Evolutionary conservation across 805 yeast genomes (phyloP).

Genomic region (Pichia sporocuriosa): DNA sequence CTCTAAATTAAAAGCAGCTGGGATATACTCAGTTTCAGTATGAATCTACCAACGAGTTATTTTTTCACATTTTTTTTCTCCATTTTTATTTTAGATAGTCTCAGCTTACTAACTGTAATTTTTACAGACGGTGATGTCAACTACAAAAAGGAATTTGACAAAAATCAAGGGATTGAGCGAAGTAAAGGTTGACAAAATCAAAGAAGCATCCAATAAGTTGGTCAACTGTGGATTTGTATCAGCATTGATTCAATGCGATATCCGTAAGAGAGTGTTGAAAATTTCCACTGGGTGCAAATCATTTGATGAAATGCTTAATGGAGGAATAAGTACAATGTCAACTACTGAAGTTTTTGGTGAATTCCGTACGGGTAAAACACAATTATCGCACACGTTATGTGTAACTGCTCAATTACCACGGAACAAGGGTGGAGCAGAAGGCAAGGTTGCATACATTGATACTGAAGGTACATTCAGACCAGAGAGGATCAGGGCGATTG

Average conservation of each 20-base stretch:
- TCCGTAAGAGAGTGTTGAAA: slow-evolving; percentile 55
- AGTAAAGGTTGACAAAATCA: slow-evolving; percentile 67
- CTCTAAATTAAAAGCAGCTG: slow-evolving; percentile 57
- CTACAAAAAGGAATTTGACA: slow-evolving; percentile 57
- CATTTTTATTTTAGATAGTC: background rate
- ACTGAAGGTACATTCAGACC: slow-evolving; percentile 82
- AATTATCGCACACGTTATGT: slow-evolving; percentile 70
- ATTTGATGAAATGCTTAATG: slow-evolving; percentile 62
- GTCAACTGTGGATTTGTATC: slow-evolving; percentile 65
- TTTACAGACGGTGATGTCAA: slow-evolving; percentile 42
- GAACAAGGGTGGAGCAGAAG: slow-evolving; percentile 73
- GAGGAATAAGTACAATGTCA: slow-evolving; percentile 71
- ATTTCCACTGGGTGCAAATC: slow-evolving; percentile 69
- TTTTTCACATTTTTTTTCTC: background rate
- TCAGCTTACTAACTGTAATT: slow-evolving; percentile 1
- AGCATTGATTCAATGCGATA: slow-evolving; percentile 60
- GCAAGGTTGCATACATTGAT: slow-evolving; percentile 72
- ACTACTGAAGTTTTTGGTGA: slow-evolving; percentile 79
- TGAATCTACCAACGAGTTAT: slow-evolving; percentile 31
- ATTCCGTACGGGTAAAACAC: slow-evolving; percentile 78
- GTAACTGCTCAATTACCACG: slow-evolving; percentile 70
- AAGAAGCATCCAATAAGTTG: slow-evolving; percentile 64
- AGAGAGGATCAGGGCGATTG: slow-evolving; percentile 56
- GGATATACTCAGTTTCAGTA: slow-evolving; percentile 58
- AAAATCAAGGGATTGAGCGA: slow-evolving; percentile 65